A percentile compares a stretch with the other conserved stretches of the same genome.
Evolutionary conservation across 1,284 basidiomycete genomes (phyloP).

Genomic region (Naganishia albida): DNA sequence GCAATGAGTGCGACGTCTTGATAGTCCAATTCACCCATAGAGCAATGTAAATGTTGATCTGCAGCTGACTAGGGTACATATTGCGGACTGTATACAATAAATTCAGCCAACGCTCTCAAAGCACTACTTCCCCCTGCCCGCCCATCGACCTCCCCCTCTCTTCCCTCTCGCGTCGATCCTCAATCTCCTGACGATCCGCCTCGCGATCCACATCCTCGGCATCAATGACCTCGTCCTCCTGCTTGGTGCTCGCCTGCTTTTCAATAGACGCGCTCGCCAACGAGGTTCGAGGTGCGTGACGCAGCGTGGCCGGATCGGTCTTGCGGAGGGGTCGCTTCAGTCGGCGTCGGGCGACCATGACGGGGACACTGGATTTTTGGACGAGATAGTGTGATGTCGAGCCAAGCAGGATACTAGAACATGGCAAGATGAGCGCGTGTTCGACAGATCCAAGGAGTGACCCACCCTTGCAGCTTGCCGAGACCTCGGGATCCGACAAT

Average conservation of each 20-base stretch:
- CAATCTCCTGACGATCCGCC: constrained; percentile 32
- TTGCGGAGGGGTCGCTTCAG: constrained; percentile 68
- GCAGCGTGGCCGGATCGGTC: constrained; percentile 53
- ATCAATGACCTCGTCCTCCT: constrained; percentile 54
- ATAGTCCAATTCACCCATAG: too few relatives aligned
- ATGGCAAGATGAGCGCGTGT: not conserved
- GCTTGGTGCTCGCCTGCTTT: constrained; percentile 52
- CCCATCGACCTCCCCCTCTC: constrained; percentile 17
- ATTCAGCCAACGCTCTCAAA: not conserved
- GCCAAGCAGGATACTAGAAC: constrained; percentile 80
- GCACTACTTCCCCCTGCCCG: constrained; percentile 21
- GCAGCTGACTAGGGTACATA: too few relatives aligned
- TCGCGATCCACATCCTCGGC: constrained; percentile 45
- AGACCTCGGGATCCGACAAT: constrained; percentile 93
- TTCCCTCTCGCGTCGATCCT: constrained; percentile 26
- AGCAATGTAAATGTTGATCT: too few relatives aligned
- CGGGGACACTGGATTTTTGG: constrained; percentile 85
- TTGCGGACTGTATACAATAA: not conserved
- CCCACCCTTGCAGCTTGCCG: constrained; percentile 83
- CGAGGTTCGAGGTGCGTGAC: constrained; percentile 66
- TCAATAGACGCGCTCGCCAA: constrained; percentile 83
- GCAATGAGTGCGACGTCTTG: too few relatives aligned
- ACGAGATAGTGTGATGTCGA: constrained; percentile 97
- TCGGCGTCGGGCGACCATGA: constrained; percentile 84
- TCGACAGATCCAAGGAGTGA: constrained; percentile 7